phyloP scores from a whole-genome alignment of 164 flowering plant genomes.

The Vitis riparia region DNA sequence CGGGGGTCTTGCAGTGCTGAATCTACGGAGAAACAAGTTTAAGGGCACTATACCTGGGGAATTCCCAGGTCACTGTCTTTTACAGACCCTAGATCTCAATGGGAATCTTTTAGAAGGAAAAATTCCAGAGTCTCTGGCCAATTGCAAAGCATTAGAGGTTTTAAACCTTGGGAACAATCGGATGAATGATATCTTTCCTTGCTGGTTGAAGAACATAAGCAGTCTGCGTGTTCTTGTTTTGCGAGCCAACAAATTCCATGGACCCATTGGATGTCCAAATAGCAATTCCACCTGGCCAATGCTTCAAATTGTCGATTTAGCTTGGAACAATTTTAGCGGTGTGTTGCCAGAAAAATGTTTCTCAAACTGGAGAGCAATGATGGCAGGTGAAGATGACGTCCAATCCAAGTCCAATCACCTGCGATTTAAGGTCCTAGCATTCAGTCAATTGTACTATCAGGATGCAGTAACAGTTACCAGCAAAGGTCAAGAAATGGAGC shows the following conservation, averaged over 20 bases:
- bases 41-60: constrained; percentile 35
- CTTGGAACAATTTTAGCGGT: constrained; percentile 1
- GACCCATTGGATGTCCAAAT: constrained; percentile 21
- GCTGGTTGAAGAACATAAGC: constrained; percentile 29
- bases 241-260: constrained; percentile 50
- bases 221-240: constrained; percentile 58
- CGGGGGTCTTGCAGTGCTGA: constrained; percentile 32
- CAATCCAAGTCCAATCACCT: too few species aligned
- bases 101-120: constrained; percentile 44
- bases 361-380: not conserved
- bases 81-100: constrained; percentile 46
- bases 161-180: constrained; percentile 58
- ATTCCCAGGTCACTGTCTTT: constrained; percentile 26
- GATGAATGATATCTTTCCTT: constrained; percentile 50
- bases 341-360: not conserved
- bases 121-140: constrained; percentile 50
- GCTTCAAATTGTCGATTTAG: constrained; percentile 2
- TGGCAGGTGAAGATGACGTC: too few species aligned
- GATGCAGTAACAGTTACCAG: too few species aligned
- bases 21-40: constrained; percentile 44
- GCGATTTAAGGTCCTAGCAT: too few species aligned
- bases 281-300: not conserved
- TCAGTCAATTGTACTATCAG: too few species aligned
- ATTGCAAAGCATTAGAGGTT: constrained; percentile 50
- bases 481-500: too few species aligned